Conservation (phyloP, 768 basidiomycete species). For the Boletus vermiculosoides region DNA sequence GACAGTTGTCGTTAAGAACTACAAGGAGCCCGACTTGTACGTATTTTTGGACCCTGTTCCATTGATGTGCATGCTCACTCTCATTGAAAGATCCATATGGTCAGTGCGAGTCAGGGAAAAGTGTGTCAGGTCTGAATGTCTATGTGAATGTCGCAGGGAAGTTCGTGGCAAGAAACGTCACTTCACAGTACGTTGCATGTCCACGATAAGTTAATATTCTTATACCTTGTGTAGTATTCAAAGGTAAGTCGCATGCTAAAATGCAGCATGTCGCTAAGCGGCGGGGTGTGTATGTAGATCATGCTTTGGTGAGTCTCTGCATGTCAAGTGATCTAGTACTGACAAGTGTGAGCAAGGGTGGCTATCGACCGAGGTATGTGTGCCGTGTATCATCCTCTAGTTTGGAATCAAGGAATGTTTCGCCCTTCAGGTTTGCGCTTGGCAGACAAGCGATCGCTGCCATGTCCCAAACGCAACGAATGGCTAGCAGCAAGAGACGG, state of each 20-base stretch:
- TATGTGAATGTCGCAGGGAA: slow-evolving; percentile 57
- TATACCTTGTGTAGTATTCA: slow-evolving; percentile 54
- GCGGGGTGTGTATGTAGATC: slow-evolving; percentile 44
- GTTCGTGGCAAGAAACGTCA: slow-evolving; percentile 82
- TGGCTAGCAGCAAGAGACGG: slow-evolving; percentile 79
- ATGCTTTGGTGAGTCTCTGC: slow-evolving; percentile 75
- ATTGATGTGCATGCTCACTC: slow-evolving; percentile 3
- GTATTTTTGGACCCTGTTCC: slow-evolving; percentile 25
- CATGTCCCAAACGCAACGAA: slow-evolving; percentile 66
- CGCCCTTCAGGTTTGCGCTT: slow-evolving; percentile 67
- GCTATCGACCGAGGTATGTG: slow-evolving; percentile 81
- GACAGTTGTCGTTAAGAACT: slow-evolving; percentile 70
- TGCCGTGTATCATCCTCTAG: background rate
- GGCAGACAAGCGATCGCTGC: slow-evolving; percentile 92
- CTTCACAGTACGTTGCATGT: slow-evolving; percentile 63
- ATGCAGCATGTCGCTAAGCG: slow-evolving; percentile 5
- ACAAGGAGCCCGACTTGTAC: slow-evolving; percentile 76
- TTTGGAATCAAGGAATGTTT: background rate
- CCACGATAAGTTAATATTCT: background rate
- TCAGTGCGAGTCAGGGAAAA: slow-evolving; percentile 41
- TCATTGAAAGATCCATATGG: slow-evolving; percentile 71
- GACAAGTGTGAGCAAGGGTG: slow-evolving; percentile 56
- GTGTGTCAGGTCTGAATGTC: slow-evolving; percentile 24
- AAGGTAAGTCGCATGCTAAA: slow-evolving; percentile 49
- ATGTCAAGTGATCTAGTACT: background rate